Evolutionary conservation across 345 rosid species (phyloP), one percentile per base, ranked within the genome.

Genomic region (Punica granatum): DNA sequence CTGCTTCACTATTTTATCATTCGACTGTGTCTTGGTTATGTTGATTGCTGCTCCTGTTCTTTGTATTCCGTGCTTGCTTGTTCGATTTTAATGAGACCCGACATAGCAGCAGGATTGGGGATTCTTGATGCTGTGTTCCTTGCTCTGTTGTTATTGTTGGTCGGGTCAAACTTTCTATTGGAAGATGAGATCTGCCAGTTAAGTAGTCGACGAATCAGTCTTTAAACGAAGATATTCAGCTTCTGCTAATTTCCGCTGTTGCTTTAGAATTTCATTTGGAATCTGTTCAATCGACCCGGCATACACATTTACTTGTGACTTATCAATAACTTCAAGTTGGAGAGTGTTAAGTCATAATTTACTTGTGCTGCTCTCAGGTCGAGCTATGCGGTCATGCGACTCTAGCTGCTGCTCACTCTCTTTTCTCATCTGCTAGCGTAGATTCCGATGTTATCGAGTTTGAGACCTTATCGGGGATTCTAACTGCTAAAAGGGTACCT

Each of bases 341-440:
- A n/a, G n/a, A n/a, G n/a, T n/a, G n/a, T 31, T 89, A 21, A 13
- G 23, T 48, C n/a, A 25, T 19, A 42, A 18, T 25, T 33, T 19
- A 11, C 12, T 30, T 31, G 69, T 26, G 9, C 59, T 33, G 69
- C 68, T 63, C 44, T 66, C 80, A 92, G 96, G 85, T 87, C n/a
- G 34, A 75, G 6, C 87, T 93, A 10, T 87, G 98, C 53, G 97
- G 96, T 32, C 98, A 93, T 74, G 98, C 85, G 43, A 93, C 97
- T 32, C 71, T 93, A 53, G 97, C 97, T 21, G 85, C 97, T 70
- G 83, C 97, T 1, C 90, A 93, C 63, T 33, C 70, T 26, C 85
- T 89, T 36, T 90, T 92, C 69, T 60, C 89, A 1, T 76, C 71
- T 33, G 84, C 81, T 36, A 74, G 80, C 73, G 84, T 87, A 23